phyloP scores from a whole-genome alignment of 2,329 filamentous ascomycete species.

The Diaporthe capsici region DNA sequence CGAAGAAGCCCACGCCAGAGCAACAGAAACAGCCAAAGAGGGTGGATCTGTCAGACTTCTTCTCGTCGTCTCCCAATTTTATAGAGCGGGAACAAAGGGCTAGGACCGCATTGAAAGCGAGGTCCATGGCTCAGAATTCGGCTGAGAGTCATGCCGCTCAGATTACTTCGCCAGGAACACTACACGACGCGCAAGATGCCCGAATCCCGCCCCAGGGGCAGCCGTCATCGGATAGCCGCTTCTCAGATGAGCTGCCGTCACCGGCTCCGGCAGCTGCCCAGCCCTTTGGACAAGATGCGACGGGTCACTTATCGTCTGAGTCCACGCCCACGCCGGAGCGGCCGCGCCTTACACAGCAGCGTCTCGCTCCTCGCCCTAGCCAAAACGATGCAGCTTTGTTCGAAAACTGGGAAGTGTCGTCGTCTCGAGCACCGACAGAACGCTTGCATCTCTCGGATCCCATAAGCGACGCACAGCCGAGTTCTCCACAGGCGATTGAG shows the following conservation, averaged over 20 bases:
- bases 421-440: conserved; percentile 33
- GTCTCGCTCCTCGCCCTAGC: conserved; percentile 1
- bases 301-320: conserved; percentile 4
- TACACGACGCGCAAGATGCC: neutral
- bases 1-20: conserved; percentile 44
- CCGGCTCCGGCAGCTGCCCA: conserved; percentile 19
- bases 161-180: conserved; percentile 7
- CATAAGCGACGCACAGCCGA: conserved; percentile 13
- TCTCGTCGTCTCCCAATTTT: conserved; percentile 65
- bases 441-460: conserved; percentile 13
- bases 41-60: conserved; percentile 68
- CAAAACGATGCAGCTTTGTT: conserved; percentile 37
- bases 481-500: conserved; percentile 28
- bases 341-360: conserved; percentile 10
- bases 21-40: conserved; percentile 51
- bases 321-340: conserved; percentile 34
- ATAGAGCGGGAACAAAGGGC: conserved; percentile 39
- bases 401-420: conserved; percentile 37
- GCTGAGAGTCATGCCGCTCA: neutral
- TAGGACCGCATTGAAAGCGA: conserved; percentile 29
- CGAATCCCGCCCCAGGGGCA: neutral
- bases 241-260: conserved; percentile 22
- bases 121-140: conserved; percentile 11
- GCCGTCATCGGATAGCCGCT: neutral
- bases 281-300: conserved; percentile 1